phyloP scores from a whole-genome alignment of 208 protist species.

The Willaertia magna region DNA sequence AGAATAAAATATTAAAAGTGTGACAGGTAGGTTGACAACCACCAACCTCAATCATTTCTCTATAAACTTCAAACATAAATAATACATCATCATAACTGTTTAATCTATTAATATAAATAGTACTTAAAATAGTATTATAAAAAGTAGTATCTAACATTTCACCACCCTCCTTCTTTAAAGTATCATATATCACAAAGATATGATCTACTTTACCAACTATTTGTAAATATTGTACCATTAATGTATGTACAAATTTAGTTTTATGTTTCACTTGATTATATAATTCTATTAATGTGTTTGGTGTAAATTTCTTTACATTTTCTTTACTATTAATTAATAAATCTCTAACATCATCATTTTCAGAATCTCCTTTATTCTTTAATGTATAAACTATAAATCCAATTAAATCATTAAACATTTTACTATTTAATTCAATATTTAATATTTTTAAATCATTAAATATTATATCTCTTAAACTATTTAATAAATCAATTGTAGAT shows the following conservation, averaged over 20 bases:
- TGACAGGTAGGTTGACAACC: neutral
- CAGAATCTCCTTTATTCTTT: neutral
- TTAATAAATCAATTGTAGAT: neutral
- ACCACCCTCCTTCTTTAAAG: neutral
- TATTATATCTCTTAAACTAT: neutral
- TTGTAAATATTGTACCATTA: neutral
- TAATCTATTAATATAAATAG: neutral
- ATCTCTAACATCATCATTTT: neutral
- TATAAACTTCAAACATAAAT: neutral
- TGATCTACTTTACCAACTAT: neutral
- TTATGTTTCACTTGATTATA: neutral
- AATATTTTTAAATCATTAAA: neutral
- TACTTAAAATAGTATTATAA: neutral
- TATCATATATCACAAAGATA: neutral
- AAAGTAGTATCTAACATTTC: neutral
- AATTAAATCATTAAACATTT: neutral
- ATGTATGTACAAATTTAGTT: neutral
- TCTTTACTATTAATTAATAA: neutral
- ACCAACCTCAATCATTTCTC: neutral
- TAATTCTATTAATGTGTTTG: neutral
- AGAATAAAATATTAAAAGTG: neutral
- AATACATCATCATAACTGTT: neutral
- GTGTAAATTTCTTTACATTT: no score
- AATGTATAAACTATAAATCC: neutral
- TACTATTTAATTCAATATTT: neutral